Base-by-base conservation (phyloP, 768 basidiomycete genomes). In the Daedalea quercina region DNA sequence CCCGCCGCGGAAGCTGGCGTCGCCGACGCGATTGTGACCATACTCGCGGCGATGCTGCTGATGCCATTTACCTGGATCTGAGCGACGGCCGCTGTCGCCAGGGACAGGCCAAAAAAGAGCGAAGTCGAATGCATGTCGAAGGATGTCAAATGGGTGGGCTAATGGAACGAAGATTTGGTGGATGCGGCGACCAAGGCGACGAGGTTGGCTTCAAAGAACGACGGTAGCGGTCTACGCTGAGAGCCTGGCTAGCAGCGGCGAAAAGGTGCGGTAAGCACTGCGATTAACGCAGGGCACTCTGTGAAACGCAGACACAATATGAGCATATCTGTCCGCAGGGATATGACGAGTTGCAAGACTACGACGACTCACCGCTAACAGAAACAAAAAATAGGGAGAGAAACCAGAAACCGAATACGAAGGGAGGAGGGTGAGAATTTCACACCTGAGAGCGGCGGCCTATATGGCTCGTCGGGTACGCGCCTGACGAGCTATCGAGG, bases 221-320 rank as follows among this genome's bases (percentile, higher is more conserved):
- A 63, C 53, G 64, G 69, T 64, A 82, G 84, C 84, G 84, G 72
- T 87, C 83, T 79, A 86, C 84, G 84, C 84, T 80, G 69, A 57
- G 69, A 55, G 72, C 80, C 81, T 82, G 83, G 76, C 84, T 85
- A 73, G 82, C 81, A 85, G 82, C 65, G 59, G 61, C 44, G 62
- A 65, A 72, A 70, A 66, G 63, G 65, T 66, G 67, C 67, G 72
- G 70, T 60, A 68, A 65, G 68, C 71, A 69, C 63, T 61, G 65
- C 64, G 64, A 48, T 54, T 69, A 69, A 67, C 74, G 55, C 54
- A 52, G 76, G 75, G 75, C 71, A 72, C 73, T 72, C 70, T 74
- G 61, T n/a, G n/a, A n/a, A 33, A 37, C 44, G 31, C 28, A 31
- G 28, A 4, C 28, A 11, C 28, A 31, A 31, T 6, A 31, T 31